phyloP scores from a whole-genome alignment of 441 rosid genomes.

The Populus hybrid region DNA sequence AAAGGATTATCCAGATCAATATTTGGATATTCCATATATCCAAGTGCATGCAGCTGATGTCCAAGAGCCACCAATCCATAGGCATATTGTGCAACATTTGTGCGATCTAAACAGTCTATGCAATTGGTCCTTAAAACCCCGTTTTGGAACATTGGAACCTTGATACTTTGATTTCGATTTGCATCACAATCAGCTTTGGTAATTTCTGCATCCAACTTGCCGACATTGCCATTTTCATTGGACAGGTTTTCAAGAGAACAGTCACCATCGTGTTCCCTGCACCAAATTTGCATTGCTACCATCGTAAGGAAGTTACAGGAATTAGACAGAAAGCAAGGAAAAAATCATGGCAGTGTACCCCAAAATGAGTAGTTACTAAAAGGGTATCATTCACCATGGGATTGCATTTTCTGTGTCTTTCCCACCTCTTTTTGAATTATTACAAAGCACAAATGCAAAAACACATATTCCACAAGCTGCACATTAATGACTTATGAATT shows the following conservation, averaged over 20 bases:
- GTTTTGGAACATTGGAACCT: constrained; percentile 62
- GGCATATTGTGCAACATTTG: constrained; percentile 99
- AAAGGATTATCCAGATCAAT: constrained; percentile 77
- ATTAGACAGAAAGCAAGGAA: not conserved
- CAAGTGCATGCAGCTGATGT: constrained; percentile 77
- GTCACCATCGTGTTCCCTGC: constrained; percentile 39
- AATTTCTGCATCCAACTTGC: constrained; percentile 27
- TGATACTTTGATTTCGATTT: constrained; percentile 40
- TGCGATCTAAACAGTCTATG: constrained; percentile 97
- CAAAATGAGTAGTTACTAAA: not conserved
- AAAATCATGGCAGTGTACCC: not conserved
- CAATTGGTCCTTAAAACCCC: constrained; percentile 98
- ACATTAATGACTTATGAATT: not conserved
- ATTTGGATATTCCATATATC: constrained; percentile 55
- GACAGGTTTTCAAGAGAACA: constrained; percentile 31
- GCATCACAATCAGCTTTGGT: constrained; percentile 26
- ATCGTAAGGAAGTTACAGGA: not conserved
- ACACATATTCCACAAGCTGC: not conserved
- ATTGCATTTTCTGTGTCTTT: not conserved
- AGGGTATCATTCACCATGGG: not conserved
- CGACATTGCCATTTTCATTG: constrained; percentile 40
- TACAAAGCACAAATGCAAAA: not conserved
- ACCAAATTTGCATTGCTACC: constrained; percentile 32
- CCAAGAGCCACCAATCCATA: constrained; percentile 95
- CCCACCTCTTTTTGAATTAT: not conserved